Evolutionary conservation across 2,329 filamentous ascomycete genomes (phyloP), one percentile per base, ranked within the genome.

Genomic region (Epichloe elymi): DNA sequence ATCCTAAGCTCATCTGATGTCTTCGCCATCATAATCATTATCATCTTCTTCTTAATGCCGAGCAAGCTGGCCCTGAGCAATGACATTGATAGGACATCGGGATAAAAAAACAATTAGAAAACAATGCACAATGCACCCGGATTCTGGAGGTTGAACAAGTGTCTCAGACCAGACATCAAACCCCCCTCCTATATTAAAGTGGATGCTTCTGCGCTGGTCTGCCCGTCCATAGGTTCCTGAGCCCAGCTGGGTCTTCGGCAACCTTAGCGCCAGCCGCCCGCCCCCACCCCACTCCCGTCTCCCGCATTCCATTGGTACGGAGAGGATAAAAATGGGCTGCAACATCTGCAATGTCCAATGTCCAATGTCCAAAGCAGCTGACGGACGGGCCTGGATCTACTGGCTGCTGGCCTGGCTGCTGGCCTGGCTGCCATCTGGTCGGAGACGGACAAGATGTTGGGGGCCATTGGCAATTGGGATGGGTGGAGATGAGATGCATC

Each of bases 401-500:
- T 7, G 6, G 10, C 30, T 30, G 30, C 20, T 23, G 20, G 20
- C 7, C 20, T 23, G 23, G 2, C 26, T 30, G 26, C 7, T 30
- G 20, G 20, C 7, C 20, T 23, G 23, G 2, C 26, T 30, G 26
- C 7, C 10, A 2, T 33, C 8, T 17, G 42, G 26, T 41, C 15
- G 43, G 48, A 46, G 49, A 46, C 41, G 49, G 49, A 46, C 49
- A 26, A 26, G 44, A 43, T 38, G 44, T 36, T 44, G 46, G 30
- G 26, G 45, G 5, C 17, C 10, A 26, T 8, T 26, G 26, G 20
- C 33, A 37, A 15, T 41, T 51, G 45, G 44, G 46, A 38, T 44
- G 45, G 45, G 56, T 57, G 56, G 56, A 55, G 55, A 51, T 51
- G 46, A 53, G 46, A 3, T 52, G 53, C 51, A 50, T 46, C 37